phyloP scores from a whole-genome alignment of 2,329 filamentous ascomycete species.

The Colletotrichum falcatum region DNA sequence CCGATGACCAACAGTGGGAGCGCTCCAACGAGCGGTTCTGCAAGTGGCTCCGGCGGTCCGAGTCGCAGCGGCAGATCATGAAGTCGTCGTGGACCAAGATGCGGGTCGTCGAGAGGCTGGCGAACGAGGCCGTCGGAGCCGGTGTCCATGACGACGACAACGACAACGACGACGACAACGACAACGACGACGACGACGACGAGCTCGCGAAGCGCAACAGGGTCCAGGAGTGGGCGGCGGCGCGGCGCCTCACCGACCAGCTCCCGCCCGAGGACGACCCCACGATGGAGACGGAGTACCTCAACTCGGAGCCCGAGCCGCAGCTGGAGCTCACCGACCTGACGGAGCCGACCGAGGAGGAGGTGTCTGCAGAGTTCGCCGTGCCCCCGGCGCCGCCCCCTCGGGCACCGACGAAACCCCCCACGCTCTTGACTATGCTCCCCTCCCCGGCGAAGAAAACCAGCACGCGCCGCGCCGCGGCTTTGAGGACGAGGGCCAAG shows the following conservation, averaged over 20 bases:
- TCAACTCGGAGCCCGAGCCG: constrained; percentile 12
- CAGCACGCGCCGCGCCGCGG: not conserved
- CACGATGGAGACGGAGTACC: constrained; percentile 28
- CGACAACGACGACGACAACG: no score
- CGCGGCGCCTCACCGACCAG: constrained; percentile 24
- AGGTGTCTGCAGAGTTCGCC: not conserved
- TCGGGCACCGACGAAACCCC: constrained; percentile 7
- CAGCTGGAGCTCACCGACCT: not conserved
- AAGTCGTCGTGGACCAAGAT: constrained; percentile 40
- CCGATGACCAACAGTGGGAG: constrained; percentile 26
- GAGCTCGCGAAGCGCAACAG: constrained; percentile 17
- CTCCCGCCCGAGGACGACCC: constrained; percentile 33
- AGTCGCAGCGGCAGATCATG: constrained; percentile 39
- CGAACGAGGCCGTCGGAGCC: not conserved
- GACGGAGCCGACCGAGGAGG: not conserved
- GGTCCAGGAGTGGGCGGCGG: constrained; percentile 34
- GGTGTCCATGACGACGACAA: no score
- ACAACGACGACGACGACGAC: constrained; percentile 30
- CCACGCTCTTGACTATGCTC: not conserved
- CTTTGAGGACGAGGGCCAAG: constrained; percentile 10
- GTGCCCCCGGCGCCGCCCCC: not conserved
- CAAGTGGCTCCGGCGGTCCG: constrained; percentile 33
- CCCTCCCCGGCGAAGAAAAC: not conserved
- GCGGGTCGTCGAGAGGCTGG: constrained; percentile 34
- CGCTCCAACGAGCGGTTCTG: constrained; percentile 36